A percentile compares a stretch with the other conserved stretches of the same genome.
Evolutionary conservation across 331 rosid species (phyloP).

Genomic region (Cucumis variabilis): DNA sequence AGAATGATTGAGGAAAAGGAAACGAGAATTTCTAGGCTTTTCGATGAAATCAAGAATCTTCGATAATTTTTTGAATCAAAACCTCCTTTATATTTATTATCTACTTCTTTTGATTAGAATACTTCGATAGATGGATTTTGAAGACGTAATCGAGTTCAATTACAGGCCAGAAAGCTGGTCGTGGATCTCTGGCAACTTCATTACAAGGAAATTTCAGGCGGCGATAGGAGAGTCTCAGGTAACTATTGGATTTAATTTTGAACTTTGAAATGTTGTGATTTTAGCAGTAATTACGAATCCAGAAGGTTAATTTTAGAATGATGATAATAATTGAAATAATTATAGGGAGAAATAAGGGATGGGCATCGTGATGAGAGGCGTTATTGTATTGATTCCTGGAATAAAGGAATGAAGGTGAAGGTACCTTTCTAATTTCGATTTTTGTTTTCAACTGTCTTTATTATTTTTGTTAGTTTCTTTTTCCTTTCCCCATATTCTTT

Average conservation of each 20-base stretch:
- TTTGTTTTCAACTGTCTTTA: neutral
- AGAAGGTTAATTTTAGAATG: neutral
- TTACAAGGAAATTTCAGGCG: constrained; percentile 7
- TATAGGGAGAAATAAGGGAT: neutral
- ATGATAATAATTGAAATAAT: neutral
- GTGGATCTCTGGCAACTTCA: constrained; percentile 20
- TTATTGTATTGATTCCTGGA: neutral
- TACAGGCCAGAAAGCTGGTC: constrained; percentile 19
- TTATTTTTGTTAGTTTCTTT: neutral
- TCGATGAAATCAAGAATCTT: constrained; percentile 78
- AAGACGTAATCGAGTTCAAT: neutral
- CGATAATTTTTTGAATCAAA: constrained; percentile 74
- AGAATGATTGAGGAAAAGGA: constrained; percentile 93
- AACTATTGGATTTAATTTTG: neutral
- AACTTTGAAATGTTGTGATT: neutral
- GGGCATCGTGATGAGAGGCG: neutral
- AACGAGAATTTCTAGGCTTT: constrained; percentile 77
- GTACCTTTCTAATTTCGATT: constrained; percentile 24
- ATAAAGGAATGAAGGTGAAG: neutral
- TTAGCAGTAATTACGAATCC: neutral
- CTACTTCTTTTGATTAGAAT: constrained; percentile 28
- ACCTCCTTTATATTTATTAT: constrained; percentile 53
- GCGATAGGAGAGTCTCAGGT: constrained; percentile 3
- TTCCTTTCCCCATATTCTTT: too few relatives aligned
- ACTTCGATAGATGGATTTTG: constrained; percentile 2